These are phyloP conservation scores for Rubia occidens DNA, from an alignment of 305 asterid genomes.

Conservation along the genomic window DNA sequence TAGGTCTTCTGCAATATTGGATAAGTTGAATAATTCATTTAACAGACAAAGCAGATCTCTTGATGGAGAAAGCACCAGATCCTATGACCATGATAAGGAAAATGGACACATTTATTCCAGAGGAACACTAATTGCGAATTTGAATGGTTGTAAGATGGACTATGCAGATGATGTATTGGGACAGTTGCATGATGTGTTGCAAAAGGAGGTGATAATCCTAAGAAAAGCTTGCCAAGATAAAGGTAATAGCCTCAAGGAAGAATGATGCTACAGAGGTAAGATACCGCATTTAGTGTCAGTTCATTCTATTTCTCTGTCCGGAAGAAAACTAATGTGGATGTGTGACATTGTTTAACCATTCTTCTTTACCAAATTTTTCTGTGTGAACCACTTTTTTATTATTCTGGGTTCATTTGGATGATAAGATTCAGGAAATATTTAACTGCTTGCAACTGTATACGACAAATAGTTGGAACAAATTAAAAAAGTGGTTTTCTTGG, in stretches of 20 bases:
- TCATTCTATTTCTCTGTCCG: background rate
- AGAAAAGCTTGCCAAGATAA: slow-evolving; percentile 70
- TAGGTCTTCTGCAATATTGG: slow-evolving; percentile 34
- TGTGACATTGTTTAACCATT: too few relatives aligned
- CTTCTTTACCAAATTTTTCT: too few relatives aligned
- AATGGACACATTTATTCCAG: slow-evolving; percentile 23
- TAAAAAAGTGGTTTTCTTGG: background rate
- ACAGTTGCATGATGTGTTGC: slow-evolving; percentile 64
- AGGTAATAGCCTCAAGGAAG: slow-evolving; percentile 70
- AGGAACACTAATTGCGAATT: slow-evolving; percentile 32
- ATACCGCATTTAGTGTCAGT: slow-evolving; percentile 9
- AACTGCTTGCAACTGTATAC: background rate
- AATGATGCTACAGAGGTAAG: slow-evolving; percentile 74
- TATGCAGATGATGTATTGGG: slow-evolving; percentile 69
- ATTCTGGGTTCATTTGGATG: background rate
- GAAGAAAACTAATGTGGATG: too few relatives aligned
- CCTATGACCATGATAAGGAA: slow-evolving; percentile 28
- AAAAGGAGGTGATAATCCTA: slow-evolving; percentile 69
- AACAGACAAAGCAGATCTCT: slow-evolving; percentile 31
- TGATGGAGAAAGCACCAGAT: slow-evolving; percentile 28
- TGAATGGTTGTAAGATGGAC: slow-evolving; percentile 37
- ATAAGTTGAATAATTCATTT: slow-evolving; percentile 34
- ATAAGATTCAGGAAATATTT: background rate
- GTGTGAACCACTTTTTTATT: too few relatives aligned
- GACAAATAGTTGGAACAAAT: background rate